Conservation (phyloP, 441 rosid genomes). For the Adansonia gregorii region DNA sequence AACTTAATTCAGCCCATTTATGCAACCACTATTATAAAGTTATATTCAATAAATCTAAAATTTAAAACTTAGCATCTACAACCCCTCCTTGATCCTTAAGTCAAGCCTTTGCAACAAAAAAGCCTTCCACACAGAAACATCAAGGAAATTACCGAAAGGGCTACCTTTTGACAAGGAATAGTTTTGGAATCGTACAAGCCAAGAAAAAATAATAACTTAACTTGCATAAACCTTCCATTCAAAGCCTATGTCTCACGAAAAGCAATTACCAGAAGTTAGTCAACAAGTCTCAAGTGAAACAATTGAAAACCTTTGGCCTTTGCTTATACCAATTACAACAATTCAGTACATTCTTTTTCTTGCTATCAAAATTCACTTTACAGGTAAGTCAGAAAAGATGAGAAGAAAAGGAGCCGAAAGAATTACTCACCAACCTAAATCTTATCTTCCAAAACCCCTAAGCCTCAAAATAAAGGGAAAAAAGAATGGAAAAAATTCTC, state of each 20-base stretch:
- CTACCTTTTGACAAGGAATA: not conserved
- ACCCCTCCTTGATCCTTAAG: too few relatives aligned
- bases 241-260: not conserved
- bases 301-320: conserved; percentile 35
- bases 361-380: conserved; percentile 71
- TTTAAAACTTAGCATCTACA: too few relatives aligned
- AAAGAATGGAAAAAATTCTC: conserved; percentile 35
- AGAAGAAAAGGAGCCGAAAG: conserved; percentile 32
- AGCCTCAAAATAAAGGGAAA: conserved; percentile 26
- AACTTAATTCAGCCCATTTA: too few relatives aligned
- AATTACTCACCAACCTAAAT: conserved; percentile 44
- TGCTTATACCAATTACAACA: conserved; percentile 63
- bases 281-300: conserved; percentile 22
- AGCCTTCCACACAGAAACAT: not conserved
- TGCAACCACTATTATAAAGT: too few relatives aligned
- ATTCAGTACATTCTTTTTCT: conserved; percentile 47
- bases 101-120: not conserved
- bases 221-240: not conserved
- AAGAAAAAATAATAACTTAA: not conserved
- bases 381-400: conserved; percentile 45
- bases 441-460: conserved; percentile 46
- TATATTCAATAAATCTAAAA: too few relatives aligned
- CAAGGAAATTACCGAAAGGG: not conserved
- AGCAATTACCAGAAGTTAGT: too few relatives aligned
- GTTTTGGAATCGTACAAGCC: not conserved